Evolutionary conservation across 176 grass and related monocot genomes (phyloP), one percentile per base, ranked within the genome.

Genomic region (Paspalum vaginatum): DNA sequence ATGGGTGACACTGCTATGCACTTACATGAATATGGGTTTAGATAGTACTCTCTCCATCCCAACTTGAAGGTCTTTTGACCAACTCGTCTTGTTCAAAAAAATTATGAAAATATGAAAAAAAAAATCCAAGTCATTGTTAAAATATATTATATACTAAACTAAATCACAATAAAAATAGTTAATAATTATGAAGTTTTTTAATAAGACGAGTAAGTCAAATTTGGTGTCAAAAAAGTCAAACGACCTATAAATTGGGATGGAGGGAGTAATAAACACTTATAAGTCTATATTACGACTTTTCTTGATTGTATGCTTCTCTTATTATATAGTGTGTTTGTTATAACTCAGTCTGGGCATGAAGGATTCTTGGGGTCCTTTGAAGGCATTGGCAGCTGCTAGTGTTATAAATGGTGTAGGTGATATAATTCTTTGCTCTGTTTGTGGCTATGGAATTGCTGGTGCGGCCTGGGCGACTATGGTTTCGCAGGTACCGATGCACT

Each of bases 401-500:
- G 75, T 86, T 74, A 62, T 98, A 77, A 98, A 98, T 84, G 85
- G 74, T 61, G 56, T 89, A 50, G 95, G 95, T 55, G 95, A 91
- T 79, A 79, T 98, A 85, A 15, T 98, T 52, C 90, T 98, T 51
- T 98, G 95, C 72, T 91, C 42, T 87, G 84, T 93, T 72, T 98
- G 83, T 86, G 79, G 81, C 11, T 95, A 91, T 78, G 95, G 95
- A 81, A 98, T 98, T 84, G 90, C 92, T 81, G 95, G 95, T 79
- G 95, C 95, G 78, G 95, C 95, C 84, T 98, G 90, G 95, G 95
- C 95, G 70, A 98, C 95, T 83, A 98, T 98, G 95, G 70, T 95
- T 80, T 98, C 95, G 18, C 95, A 98, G 88, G 95, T 98, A 79
- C 68, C 59, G 7, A 47, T 68, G 67, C 74, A 56, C 38, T 79